Evolutionary conservation across 495 filamentous ascomycete species (phyloP), one percentile per base, ranked within the genome.

Genomic region (Staphylotrichum longicolle): DNA sequence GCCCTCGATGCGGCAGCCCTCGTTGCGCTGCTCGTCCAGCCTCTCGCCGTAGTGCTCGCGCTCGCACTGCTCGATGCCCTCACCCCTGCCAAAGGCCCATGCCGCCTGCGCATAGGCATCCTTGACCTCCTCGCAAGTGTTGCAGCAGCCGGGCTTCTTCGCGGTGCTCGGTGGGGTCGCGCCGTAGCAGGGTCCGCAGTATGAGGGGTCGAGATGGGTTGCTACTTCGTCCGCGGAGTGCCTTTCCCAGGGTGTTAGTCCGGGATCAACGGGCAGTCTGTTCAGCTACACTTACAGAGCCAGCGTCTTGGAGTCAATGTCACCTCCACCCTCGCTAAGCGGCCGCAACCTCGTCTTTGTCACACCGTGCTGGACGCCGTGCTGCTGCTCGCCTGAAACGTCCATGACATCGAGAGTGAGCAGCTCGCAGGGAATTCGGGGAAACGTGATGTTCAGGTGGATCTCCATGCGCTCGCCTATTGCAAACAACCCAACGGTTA

Each of bases 391-490:
- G 46, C 94, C 94, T 12, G 90, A 95, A 10, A 98, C 93, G 75
- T 98, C 94, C 94, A 98, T 98, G 42, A 98, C 93, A 71, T 98
- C 94, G 64, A 98, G 85, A 14, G 94, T 97, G 54, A 98, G 77
- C 51, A 98, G 86, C 74, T 98, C 93, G 78, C 94, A 98, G 39
- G 94, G 94, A 37, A 98, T 80, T 39, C 86, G 87, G 5, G 95
- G 94, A 75, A 98, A 98, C 20, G 90, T 93, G 65, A 98, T 90
- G 80, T 98, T 98, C 78, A 98, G 83, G 73, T 96, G 91, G 63
- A 98, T 98, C 68, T 98, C 94, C 91, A 98, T 96, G 72, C 91
- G 88, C 79, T 98, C 91, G 67, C 91, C 90, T 93, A 67, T 66
- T 8, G 55, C 27, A 56, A 39, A 15, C 37, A 10, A 7, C 33